Evolutionary conservation across 1,284 basidiomycete genomes (phyloP), one percentile per base, ranked within the genome.

Genomic region (Ganoderma lingzhi): DNA sequence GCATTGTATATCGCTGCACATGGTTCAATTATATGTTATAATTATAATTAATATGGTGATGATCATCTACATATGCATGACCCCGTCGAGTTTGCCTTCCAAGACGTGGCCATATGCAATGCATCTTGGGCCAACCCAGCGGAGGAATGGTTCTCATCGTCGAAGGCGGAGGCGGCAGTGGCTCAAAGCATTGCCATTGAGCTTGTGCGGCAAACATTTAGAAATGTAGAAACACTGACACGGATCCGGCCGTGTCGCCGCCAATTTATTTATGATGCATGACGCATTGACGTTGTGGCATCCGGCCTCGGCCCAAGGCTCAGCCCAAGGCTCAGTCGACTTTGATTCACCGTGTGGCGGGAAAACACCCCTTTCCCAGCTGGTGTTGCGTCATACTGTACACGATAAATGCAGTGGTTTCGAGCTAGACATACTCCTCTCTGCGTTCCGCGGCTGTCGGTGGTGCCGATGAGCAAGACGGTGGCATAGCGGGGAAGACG

Each of bases 1-100:
- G 37, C 53, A 32, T 58, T 37, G 56, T 58, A 59, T 39, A 59
- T 37, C 32, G 53, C 17, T 35, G 30, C 53, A 56, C 53, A 32
- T 8, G 15, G 32, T 12, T 19, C 53, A 56, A 15, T 32, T 35
- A 32, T 30, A 35, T 8, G 15, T 3, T 30, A 35, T 56, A 32
- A 56, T 56, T 32, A 56, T 23, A 23, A 23, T 56, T 30, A 35
- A 35, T 35, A 10, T 35, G 15, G 30, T 14, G 53, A 19, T 56
- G 19, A 10, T 15, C n/a, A 15, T 15, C 28, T 28, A 12, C 28
- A 15, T 17, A 30, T 28, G 28, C 12, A 14, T 55, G 35, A 8
- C 35, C 35, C 35, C 35, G 35, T 35, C 35, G 35, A 35, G 35
- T 35, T 35, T 35, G 35, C 8, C 8, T 35, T 35, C 35, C 35